Conservation (phyloP, 2,329 filamentous ascomycete species). For the Neofusicoccum laricinum region DNA sequence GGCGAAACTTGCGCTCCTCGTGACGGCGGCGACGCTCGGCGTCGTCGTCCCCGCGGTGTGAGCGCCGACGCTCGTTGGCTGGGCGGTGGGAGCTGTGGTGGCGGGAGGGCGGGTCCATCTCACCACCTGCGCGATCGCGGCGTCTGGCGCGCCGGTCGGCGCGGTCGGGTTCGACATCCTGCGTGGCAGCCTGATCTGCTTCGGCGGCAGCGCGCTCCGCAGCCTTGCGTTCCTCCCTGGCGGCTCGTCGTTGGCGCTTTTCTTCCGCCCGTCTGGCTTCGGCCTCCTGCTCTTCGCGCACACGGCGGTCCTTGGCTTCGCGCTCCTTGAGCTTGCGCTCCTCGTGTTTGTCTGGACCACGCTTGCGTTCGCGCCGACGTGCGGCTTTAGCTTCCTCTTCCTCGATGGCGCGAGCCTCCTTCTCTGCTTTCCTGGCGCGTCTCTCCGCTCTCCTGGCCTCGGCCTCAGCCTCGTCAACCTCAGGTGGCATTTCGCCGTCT, state of each 20-base stretch:
- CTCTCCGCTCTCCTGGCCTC: slow-evolving; percentile 35
- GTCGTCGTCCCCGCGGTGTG: slow-evolving; percentile 33
- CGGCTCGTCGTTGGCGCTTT: slow-evolving; percentile 34
- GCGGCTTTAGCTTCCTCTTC: slow-evolving; percentile 5
- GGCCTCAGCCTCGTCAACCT: slow-evolving; percentile 19
- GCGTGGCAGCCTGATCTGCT: slow-evolving; percentile 22
- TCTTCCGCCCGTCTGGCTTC: slow-evolving; percentile 39
- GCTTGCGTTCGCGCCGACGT: slow-evolving; percentile 1
- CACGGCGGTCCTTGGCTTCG: neutral
- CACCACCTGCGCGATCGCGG: neutral
- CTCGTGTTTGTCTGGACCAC: neutral
- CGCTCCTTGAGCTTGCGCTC: slow-evolving; percentile 6
- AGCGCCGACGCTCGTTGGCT: slow-evolving; percentile 32
- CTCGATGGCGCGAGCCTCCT: slow-evolving; percentile 16
- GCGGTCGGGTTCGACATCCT: slow-evolving; percentile 19
- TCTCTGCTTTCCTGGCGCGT: slow-evolving; percentile 29
- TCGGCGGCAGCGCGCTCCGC: neutral
- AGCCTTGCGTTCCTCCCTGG: slow-evolving; percentile 30
- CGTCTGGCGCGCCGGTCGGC: slow-evolving; percentile 24
- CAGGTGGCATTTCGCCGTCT: neutral
- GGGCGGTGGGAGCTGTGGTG: slow-evolving; percentile 25
- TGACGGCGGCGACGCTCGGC: slow-evolving; percentile 38
- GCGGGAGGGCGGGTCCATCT: neutral
- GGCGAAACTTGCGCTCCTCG: slow-evolving; percentile 41
- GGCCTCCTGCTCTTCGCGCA: slow-evolving; percentile 24